phyloP scores from a whole-genome alignment of 495 filamentous ascomycete genomes.

The Hyphodiscus hymeniophilus region DNA sequence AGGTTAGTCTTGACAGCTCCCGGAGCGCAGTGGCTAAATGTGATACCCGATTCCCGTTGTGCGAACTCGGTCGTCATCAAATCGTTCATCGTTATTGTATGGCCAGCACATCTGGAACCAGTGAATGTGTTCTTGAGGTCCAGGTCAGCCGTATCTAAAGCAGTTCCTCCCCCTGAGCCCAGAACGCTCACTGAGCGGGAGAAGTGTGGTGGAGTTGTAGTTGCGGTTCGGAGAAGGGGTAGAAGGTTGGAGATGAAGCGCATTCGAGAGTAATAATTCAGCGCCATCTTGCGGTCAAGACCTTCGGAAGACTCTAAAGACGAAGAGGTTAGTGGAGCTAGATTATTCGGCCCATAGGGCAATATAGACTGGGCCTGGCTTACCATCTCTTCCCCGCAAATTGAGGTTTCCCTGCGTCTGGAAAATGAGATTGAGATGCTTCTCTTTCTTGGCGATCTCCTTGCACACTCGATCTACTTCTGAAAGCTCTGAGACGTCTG shows the following conservation, averaged over 20 bases:
- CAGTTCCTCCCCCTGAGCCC: constrained; percentile 10
- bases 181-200: constrained; percentile 17
- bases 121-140: constrained; percentile 16
- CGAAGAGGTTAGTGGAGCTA: background rate
- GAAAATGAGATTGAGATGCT: constrained; percentile 24
- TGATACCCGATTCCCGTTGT: constrained; percentile 35
- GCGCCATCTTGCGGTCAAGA: constrained; percentile 20
- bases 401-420: constrained; percentile 25
- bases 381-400: constrained; percentile 16
- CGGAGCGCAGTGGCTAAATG: constrained; percentile 53
- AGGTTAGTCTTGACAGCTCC: constrained; percentile 40
- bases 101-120: constrained; percentile 6
- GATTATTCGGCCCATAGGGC: background rate
- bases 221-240: constrained; percentile 20
- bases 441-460: constrained; percentile 19
- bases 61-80: constrained; percentile 36
- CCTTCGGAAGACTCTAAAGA: constrained; percentile 22
- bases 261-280: constrained; percentile 29
- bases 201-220: constrained; percentile 16
- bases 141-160: constrained; percentile 14
- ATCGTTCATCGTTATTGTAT: constrained; percentile 19
- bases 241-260: constrained; percentile 24
- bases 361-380: background rate
- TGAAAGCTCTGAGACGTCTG: constrained; percentile 21
- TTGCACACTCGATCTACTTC: constrained; percentile 25